These are phyloP conservation scores for Tieghemiomyces parasiticus DNA, from an alignment of 192 early-diverging fungal species.

Conservation along the genomic window DNA sequence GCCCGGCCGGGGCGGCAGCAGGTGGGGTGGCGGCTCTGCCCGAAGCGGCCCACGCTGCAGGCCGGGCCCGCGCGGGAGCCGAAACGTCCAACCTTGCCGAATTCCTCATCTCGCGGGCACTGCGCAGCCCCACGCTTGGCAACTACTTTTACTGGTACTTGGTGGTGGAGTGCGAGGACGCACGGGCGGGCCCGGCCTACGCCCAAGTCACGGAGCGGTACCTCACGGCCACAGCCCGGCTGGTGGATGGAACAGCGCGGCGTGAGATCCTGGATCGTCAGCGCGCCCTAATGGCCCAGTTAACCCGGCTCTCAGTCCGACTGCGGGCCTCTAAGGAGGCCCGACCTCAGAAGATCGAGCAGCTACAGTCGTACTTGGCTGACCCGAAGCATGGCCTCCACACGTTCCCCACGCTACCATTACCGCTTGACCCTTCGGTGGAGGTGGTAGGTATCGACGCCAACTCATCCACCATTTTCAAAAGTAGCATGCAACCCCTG, in stretches of 20 bases:
- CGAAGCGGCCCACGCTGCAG: neutral
- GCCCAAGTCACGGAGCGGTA: slow-evolving; percentile 75
- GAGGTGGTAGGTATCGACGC: slow-evolving; percentile 77
- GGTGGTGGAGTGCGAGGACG: slow-evolving; percentile 92
- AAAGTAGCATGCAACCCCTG: slow-evolving; percentile 78
- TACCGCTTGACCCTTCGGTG: slow-evolving; percentile 84
- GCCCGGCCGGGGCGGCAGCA: neutral
- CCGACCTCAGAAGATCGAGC: slow-evolving; percentile 81
- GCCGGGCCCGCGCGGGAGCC: neutral
- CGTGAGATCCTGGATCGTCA: slow-evolving; percentile 68
- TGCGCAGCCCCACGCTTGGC: slow-evolving; percentile 71
- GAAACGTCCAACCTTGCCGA: slow-evolving; percentile 46
- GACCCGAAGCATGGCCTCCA: slow-evolving; percentile 74
- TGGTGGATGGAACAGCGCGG: slow-evolving; percentile 40
- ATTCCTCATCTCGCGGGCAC: slow-evolving; percentile 80
- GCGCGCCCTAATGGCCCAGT: slow-evolving; percentile 61
- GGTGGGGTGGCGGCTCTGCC: neutral
- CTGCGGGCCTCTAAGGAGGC: slow-evolving; percentile 65
- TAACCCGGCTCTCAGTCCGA: slow-evolving; percentile 61
- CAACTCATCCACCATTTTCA: slow-evolving; percentile 73
- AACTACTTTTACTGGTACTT: slow-evolving; percentile 96
- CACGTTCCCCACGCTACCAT: slow-evolving; percentile 66
- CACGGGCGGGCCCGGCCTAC: slow-evolving; percentile 66
- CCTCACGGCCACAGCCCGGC: slow-evolving; percentile 48
- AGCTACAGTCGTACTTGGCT: slow-evolving; percentile 51